Evolutionary conservation across 1,284 basidiomycete species (phyloP), one percentile per base, ranked within the genome.

Genomic region (Melampsora occidentalis): DNA sequence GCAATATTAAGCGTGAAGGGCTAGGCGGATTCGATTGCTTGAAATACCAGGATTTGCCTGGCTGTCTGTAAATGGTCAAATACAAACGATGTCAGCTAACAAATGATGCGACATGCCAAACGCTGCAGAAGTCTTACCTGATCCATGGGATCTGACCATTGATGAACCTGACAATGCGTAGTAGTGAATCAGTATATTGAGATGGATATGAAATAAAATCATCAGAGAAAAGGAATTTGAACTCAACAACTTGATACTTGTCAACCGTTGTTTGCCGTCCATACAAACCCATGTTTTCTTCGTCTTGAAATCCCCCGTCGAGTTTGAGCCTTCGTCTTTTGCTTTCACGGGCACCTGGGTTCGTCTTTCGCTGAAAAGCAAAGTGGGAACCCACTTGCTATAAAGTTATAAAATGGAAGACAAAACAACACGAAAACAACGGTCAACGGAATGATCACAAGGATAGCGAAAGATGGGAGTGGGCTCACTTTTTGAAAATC

Each of bases 301-400:
- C 2, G 53, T 59, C 51, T 69, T 76, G 28, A 22, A n/a, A 9
- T 48, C 48, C 22, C 28, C 39, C 18, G 53, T 49, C 25, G 9
- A 5, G 33, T 25, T 46, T 28, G n/a, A 25, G n/a, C 28, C 20
- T 33, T 42, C 68, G 18, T 42, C 20, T 49, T 22, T 42, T 14
- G 25, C 25, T 22, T 59, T 10, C 7, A 22, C n/a, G 14, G 10
- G 1, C 42, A 46, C 42, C 42, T 10, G 14, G 14, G 10, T 12
- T 46, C 14, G 10, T 20, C 68, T 39, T 53, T 77, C 59, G 28
- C 75, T 70, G 62, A 77, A 77, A 20, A 77, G 68, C 57, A 77
- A 49, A 4, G 75, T 77, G 20, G 75, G 75, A 9, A 77, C 75
- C 75, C 75, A 77, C 66, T 77, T 77, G 48, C 75, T 77, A 25